These are phyloP conservation scores for Debaryomycetaceae sp. DNA, from an alignment of 1,139 yeast species.

Conservation along the genomic window DNA sequence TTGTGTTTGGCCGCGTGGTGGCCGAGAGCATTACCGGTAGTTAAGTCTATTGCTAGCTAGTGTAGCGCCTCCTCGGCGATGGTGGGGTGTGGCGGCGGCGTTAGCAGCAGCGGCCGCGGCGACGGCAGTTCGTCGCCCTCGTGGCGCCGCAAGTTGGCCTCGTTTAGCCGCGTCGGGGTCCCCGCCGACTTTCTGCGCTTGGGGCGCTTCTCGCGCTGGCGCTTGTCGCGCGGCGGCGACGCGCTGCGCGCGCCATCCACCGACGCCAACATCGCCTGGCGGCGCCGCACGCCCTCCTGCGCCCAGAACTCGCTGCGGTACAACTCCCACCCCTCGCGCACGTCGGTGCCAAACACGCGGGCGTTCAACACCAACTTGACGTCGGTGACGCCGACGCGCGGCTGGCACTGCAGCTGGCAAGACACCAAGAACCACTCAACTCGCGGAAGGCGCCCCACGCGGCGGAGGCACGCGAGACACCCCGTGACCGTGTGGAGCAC, in stretches of 20 bases:
- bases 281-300: conserved; percentile 70
- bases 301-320: conserved; percentile 94
- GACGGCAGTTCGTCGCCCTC: too few species aligned
- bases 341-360: conserved; percentile 73
- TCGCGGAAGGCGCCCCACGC: conserved; percentile 31
- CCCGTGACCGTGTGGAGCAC: conserved; percentile 30
- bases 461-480: conserved; percentile 26
- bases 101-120: too few species aligned
- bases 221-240: too few species aligned
- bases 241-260: too few species aligned
- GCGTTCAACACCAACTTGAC: conserved; percentile 77
- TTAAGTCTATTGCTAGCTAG: too few species aligned
- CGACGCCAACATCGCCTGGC: conserved; percentile 41
- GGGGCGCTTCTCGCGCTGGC: too few species aligned
- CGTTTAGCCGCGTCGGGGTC: too few species aligned
- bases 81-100: too few species aligned
- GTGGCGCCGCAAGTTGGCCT: too few species aligned
- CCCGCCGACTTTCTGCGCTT: too few species aligned
- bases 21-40: conserved; percentile 6
- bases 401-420: conserved; percentile 45
- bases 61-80: background rate
- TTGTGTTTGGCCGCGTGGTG: conserved; percentile 30
- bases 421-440: conserved; percentile 41
- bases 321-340: conserved; percentile 92
- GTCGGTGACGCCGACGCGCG: conserved; percentile 42